Conservation (phyloP, 176 grass and related monocot genomes). For the Microstegium vimineum region DNA sequence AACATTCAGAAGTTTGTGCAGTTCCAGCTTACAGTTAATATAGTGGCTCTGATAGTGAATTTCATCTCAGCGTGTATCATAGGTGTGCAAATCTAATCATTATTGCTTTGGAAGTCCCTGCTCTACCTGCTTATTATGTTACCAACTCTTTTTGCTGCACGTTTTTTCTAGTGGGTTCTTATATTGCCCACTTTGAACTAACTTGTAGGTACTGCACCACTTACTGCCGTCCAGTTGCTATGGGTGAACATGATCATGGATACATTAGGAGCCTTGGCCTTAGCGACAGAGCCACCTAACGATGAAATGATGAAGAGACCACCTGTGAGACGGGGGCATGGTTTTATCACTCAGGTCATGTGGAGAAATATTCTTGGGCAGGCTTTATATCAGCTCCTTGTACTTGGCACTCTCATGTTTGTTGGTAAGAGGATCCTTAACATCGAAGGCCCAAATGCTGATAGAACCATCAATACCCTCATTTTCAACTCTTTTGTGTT, state of each 20-base stretch:
- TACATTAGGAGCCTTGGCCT: slow-evolving; percentile 84
- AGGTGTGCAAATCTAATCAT: slow-evolving; percentile 30
- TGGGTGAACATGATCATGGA: slow-evolving; percentile 99
- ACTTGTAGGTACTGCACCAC: slow-evolving; percentile 63
- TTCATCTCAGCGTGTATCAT: slow-evolving; percentile 57
- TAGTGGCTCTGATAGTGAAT: slow-evolving; percentile 67
- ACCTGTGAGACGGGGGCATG: slow-evolving; percentile 55
- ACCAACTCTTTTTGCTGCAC: not conserved
- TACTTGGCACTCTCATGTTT: slow-evolving; percentile 67
- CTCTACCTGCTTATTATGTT: not conserved
- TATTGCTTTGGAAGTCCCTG: not conserved
- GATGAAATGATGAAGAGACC: slow-evolving; percentile 69
- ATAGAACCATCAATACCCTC: slow-evolving; percentile 73
- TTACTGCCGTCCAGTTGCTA: slow-evolving; percentile 92
- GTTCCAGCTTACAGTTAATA: slow-evolving; percentile 68
- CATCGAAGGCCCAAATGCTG: slow-evolving; percentile 43
- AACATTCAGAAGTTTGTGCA: slow-evolving; percentile 81
- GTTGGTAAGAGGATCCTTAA: slow-evolving; percentile 59
- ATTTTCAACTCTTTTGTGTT: slow-evolving; percentile 94
- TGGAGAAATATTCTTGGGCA: slow-evolving; percentile 98
- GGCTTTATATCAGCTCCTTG: slow-evolving; percentile 72
- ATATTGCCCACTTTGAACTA: not conserved
- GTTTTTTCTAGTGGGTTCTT: not conserved
- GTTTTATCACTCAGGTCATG: slow-evolving; percentile 74
- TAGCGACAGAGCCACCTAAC: slow-evolving; percentile 79